These are phyloP conservation scores for Aegle marmelos DNA, from an alignment of 345 rosid species.

Conservation along the genomic window DNA sequence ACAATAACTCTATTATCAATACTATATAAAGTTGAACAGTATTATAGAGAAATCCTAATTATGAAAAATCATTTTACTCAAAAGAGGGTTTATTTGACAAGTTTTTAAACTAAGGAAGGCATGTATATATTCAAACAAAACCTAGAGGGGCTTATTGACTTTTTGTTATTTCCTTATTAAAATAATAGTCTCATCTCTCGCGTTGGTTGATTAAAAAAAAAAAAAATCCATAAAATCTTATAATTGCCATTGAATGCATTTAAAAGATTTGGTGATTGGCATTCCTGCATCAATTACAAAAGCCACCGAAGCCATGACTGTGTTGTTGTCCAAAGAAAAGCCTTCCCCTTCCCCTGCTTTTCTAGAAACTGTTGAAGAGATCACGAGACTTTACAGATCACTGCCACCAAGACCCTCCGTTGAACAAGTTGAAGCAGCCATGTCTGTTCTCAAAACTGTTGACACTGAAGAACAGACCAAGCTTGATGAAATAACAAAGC, in stretches of 20 bases:
- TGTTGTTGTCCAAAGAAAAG: slow-evolving; percentile 25
- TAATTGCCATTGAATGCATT: not conserved
- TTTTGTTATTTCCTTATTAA: no score
- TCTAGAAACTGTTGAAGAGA: slow-evolving; percentile 43
- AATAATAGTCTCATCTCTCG: no score
- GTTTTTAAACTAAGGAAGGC: no score
- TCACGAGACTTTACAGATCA: slow-evolving; percentile 49
- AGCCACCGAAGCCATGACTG: slow-evolving; percentile 35
- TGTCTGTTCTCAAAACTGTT: slow-evolving; percentile 39
- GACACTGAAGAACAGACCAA: slow-evolving; percentile 38
- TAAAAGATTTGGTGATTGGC: not conserved
- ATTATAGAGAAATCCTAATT: no score
- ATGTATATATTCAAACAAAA: no score
- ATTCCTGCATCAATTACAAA: not conserved
- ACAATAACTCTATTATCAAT: no score
- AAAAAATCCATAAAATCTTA: not conserved
- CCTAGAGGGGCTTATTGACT: no score
- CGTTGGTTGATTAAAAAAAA: no score
- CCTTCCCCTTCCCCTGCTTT: slow-evolving; percentile 43
- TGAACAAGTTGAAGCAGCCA: slow-evolving; percentile 63
- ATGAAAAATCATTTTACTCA: no score
- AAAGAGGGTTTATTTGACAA: no score
- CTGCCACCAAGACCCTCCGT: slow-evolving; percentile 57
- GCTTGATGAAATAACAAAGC: slow-evolving; percentile 46
- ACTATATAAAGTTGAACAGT: no score